Conservation (phyloP, 331 rosid species). For the Phaseolus coccineus region DNA sequence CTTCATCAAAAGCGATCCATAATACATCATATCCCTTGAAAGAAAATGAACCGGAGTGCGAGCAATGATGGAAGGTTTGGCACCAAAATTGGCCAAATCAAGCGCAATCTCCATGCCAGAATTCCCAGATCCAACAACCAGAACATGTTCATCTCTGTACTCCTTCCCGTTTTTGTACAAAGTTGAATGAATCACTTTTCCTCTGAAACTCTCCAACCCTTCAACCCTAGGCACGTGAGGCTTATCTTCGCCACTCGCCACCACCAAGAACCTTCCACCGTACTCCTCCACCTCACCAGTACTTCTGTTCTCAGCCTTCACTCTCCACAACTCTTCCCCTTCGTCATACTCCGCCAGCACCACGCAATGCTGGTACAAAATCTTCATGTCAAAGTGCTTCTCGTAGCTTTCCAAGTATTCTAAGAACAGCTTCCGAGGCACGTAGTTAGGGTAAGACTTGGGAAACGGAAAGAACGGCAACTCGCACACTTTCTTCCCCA, state of each 20-base stretch:
- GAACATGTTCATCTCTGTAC: conserved; percentile 53
- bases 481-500: conserved; percentile 57
- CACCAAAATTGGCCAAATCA: conserved; percentile 65
- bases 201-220: conserved; percentile 58
- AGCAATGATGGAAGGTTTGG: conserved; percentile 63
- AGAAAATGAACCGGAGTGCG: conserved; percentile 79
- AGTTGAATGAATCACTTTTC: conserved; percentile 63
- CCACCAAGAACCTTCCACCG: conserved; percentile 57
- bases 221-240: conserved; percentile 54
- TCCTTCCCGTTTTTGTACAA: conserved; percentile 56
- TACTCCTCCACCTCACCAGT: conserved; percentile 51
- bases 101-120: conserved; percentile 81
- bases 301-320: conserved; percentile 44
- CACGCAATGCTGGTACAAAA: conserved; percentile 52
- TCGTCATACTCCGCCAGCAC: conserved; percentile 53
- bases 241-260: conserved; percentile 64
- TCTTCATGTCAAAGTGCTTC: conserved; percentile 55
- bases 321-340: conserved; percentile 45
- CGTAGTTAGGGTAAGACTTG: conserved; percentile 50
- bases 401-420: conserved; percentile 57
- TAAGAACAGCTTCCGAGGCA: conserved; percentile 57
- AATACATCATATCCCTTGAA: conserved; percentile 60
- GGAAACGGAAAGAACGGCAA: conserved; percentile 65
- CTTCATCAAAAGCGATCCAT: conserved; percentile 48
- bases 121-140: conserved; percentile 84